Percentiles rank a stretch among this genome's conserved stretches.
Conservation (phyloP, 208 protist genomes). For the Tritrichomonas musculus region DNA sequence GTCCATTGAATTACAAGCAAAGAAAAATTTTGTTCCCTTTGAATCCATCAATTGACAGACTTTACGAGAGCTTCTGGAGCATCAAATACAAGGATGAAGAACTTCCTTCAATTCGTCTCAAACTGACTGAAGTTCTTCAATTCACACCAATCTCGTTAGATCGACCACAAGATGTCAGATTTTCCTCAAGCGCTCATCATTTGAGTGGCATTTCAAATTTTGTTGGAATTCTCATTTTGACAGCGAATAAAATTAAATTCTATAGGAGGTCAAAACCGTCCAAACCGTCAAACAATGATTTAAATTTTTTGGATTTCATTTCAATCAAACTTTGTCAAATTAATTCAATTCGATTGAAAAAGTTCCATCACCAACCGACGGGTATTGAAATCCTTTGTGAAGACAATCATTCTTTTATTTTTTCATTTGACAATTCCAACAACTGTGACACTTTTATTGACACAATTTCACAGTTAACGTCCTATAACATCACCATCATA, state of each 20-base stretch:
- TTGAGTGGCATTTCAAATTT: background rate
- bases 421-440: background rate
- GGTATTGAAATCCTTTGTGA: background rate
- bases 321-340: background rate
- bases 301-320: no score
- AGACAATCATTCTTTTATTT: background rate
- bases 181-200: background rate
- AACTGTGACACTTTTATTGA: background rate
- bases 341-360: background rate
- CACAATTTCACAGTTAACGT: background rate
- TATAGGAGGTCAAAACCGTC: background rate
- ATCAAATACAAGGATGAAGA: background rate
- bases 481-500: background rate
- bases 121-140: background rate
- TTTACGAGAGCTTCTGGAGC: background rate
- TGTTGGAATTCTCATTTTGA: background rate
- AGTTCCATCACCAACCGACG: background rate
- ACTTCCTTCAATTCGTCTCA: background rate
- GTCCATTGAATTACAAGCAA: background rate
- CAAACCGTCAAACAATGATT: background rate
- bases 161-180: background rate
- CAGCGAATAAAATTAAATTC: background rate
- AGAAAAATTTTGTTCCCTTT: background rate
- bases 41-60: slow-evolving; percentile 29
- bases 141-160: background rate